phyloP scores from a whole-genome alignment of 2,329 filamentous ascomycete genomes.

The Aspergillus cejpii region DNA sequence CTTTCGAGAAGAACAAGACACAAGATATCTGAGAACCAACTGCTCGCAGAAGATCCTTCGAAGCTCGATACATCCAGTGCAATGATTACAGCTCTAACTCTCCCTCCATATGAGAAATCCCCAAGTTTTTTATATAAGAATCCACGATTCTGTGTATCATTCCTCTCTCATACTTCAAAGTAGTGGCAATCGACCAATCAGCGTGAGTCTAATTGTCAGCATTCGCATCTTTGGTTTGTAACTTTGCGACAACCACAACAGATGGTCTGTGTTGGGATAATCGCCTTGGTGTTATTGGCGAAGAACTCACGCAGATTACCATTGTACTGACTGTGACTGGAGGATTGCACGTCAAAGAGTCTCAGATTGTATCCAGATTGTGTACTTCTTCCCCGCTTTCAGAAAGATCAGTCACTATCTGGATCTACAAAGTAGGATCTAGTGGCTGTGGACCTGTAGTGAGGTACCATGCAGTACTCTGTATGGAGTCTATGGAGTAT shows the following conservation, averaged over 20 bases:
- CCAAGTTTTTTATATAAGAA: neutral
- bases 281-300: neutral
- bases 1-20: too few relatives aligned
- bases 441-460: neutral
- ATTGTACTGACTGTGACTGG: neutral
- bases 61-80: too few relatives aligned
- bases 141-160: neutral
- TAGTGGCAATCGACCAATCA: conserved; percentile 6
- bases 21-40: too few relatives aligned
- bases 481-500: too few relatives aligned
- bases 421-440: too few relatives aligned
- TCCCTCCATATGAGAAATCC: neutral
- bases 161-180: neutral
- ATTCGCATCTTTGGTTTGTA: neutral
- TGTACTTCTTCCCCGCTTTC: neutral
- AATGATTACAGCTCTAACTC: too few relatives aligned
- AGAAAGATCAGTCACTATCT: neutral
- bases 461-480: too few relatives aligned
- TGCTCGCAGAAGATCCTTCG: too few relatives aligned
- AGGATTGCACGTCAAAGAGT: neutral
- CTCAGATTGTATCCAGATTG: neutral
- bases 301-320: neutral
- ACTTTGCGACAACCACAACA: neutral
- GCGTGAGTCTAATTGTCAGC: conserved; percentile 7
- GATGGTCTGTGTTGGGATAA: neutral